Conservation (phyloP, 305 asterid genomes). For the Withania somnifera region DNA sequence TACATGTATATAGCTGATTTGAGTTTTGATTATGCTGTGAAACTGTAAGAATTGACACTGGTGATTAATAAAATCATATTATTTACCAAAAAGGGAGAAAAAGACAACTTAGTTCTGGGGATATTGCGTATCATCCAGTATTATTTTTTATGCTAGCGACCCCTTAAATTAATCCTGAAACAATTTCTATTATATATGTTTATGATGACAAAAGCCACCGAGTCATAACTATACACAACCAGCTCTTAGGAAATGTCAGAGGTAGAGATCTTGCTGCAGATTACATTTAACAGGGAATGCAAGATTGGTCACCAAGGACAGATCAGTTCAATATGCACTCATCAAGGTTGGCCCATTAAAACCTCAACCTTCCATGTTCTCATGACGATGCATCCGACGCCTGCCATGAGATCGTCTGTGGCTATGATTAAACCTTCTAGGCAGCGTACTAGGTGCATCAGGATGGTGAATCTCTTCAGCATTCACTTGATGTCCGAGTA, state of each 20-base stretch:
- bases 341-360: neutral
- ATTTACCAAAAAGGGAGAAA: too few species aligned
- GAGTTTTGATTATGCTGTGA: too few species aligned
- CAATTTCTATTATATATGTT: neutral
- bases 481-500: neutral
- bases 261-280: neutral
- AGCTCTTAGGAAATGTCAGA: neutral
- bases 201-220: neutral
- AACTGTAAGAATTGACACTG: too few species aligned
- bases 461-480: neutral
- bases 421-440: neutral
- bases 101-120: too few species aligned
- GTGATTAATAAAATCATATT: too few species aligned
- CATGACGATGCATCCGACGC: slow-evolving; percentile 1
- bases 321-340: neutral
- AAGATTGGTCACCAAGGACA: neutral
- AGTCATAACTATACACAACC: neutral
- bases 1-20: too few species aligned
- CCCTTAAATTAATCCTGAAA: neutral
- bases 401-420: slow-evolving; percentile 6
- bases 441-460: neutral
- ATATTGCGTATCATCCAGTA: too few species aligned
- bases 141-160: too few species aligned
- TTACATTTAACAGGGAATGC: neutral
- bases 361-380: neutral